Percentiles rank a stretch among this genome's conserved stretches.
Conservation (phyloP, 2,329 filamentous ascomycete species). For the Uncinocarpus reesii region DNA sequence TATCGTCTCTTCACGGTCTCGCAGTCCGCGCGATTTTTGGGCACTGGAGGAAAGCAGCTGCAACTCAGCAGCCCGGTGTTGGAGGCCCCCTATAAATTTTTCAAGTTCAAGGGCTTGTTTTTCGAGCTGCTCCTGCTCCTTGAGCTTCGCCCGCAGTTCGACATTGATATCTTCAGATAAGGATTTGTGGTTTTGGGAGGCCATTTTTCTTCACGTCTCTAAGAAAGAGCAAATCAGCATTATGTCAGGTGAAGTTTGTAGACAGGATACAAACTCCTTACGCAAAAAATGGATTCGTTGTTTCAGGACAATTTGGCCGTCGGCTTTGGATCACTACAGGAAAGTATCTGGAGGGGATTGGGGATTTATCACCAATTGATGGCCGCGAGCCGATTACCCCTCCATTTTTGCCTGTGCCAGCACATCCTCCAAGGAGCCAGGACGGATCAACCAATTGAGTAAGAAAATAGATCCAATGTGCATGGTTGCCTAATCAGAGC, state of each 20-base stretch:
- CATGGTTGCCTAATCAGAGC: slow-evolving; percentile 1
- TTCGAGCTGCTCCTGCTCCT: not conserved
- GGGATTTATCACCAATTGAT: not conserved
- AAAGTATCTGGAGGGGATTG: not conserved
- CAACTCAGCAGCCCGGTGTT: not conserved
- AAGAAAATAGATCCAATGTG: not conserved
- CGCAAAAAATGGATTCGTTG: not conserved
- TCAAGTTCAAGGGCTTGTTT: not conserved
- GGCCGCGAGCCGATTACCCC: not conserved
- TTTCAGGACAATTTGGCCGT: not conserved
- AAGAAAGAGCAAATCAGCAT: not conserved
- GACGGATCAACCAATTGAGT: not conserved
- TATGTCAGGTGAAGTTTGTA: not conserved
- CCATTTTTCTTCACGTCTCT: slow-evolving; percentile 2
- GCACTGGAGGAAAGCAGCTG: slow-evolving; percentile 9
- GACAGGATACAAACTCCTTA: not conserved
- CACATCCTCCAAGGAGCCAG: not conserved
- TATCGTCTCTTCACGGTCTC: not conserved
- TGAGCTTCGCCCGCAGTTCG: not conserved
- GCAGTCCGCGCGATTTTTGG: not conserved
- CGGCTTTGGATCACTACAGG: not conserved
- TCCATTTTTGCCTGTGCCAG: not conserved
- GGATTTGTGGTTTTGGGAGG: slow-evolving; percentile 1
- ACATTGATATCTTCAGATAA: slow-evolving; percentile 6
- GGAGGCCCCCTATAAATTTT: not conserved